These are phyloP conservation scores for Collariella sp. DNA, from an alignment of 495 filamentous ascomycete genomes.

Conservation along the genomic window DNA sequence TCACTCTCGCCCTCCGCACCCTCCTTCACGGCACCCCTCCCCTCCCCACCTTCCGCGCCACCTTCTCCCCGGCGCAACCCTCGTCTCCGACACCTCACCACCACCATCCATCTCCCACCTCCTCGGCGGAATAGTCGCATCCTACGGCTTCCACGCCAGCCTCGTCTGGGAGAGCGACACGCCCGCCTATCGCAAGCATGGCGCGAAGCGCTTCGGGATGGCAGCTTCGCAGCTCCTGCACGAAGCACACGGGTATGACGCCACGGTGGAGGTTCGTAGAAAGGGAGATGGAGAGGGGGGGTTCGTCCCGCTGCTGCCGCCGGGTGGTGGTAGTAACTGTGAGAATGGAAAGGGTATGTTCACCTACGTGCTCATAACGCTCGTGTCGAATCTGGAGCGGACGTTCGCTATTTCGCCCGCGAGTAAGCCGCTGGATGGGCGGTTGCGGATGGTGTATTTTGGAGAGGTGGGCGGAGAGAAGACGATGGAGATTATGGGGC, in stretches of 20 bases:
- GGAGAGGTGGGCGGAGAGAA: slow-evolving; percentile 51
- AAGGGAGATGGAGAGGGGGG: background rate
- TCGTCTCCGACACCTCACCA: slow-evolving; percentile 31
- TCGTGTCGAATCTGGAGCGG: slow-evolving; percentile 72
- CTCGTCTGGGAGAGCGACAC: slow-evolving; percentile 87
- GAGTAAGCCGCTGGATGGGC: slow-evolving; percentile 56
- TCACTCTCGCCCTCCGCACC: slow-evolving; percentile 46
- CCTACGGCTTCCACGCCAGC: slow-evolving; percentile 79
- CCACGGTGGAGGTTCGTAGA: slow-evolving; percentile 38
- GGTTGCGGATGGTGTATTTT: slow-evolving; percentile 65
- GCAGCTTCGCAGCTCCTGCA: slow-evolving; percentile 66
- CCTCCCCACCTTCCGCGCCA: slow-evolving; percentile 49
- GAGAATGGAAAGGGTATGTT: slow-evolving; percentile 32
- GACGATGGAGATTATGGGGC: slow-evolving; percentile 66
- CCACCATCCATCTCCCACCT: slow-evolving; percentile 29
- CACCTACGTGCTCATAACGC: slow-evolving; percentile 65
- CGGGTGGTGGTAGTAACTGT: background rate
- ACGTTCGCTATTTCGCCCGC: slow-evolving; percentile 69
- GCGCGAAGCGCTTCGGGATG: slow-evolving; percentile 70
- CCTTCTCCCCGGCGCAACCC: slow-evolving; percentile 55
- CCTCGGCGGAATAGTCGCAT: slow-evolving; percentile 73
- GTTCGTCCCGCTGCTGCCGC: background rate
- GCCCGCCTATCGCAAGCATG: slow-evolving; percentile 61
- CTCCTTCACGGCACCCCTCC: slow-evolving; percentile 46
- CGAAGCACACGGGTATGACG: slow-evolving; percentile 59